Percentiles rank a stretch among this genome's conserved stretches.
phyloP scores from a whole-genome alignment of 768 basidiomycete genomes.

The Amanita rubescens region DNA sequence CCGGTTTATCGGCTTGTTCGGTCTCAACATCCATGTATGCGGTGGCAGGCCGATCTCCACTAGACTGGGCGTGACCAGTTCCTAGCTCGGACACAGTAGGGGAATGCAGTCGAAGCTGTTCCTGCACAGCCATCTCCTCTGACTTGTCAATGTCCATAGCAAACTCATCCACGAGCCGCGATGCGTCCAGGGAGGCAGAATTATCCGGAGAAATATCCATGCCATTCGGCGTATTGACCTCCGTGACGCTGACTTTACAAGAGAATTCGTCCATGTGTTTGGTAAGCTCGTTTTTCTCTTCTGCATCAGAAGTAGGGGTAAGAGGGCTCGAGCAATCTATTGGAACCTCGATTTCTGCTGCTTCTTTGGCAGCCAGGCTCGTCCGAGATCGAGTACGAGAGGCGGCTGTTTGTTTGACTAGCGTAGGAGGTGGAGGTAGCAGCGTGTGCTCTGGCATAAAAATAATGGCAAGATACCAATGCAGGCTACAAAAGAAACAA shows the following conservation, averaged over 20 bases:
- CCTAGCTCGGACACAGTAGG: slow-evolving; percentile 1
- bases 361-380: slow-evolving; percentile 6
- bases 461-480: slow-evolving; percentile 97
- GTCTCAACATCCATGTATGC: background rate
- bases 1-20: background rate
- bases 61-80: background rate
- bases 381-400: slow-evolving; percentile 6
- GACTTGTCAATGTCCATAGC: slow-evolving; percentile 14
- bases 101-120: slow-evolving; percentile 3
- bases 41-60: background rate
- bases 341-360: slow-evolving; percentile 7
- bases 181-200: background rate
- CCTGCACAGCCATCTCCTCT: slow-evolving; percentile 5
- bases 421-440: slow-evolving; percentile 25
- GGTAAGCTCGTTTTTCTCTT: slow-evolving; percentile 22
- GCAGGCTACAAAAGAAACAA: slow-evolving; percentile 45
- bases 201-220: slow-evolving; percentile 5
- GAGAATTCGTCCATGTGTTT: slow-evolving; percentile 16
- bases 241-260: slow-evolving; percentile 16
- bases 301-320: slow-evolving; percentile 20
- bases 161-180: slow-evolving; percentile 5
- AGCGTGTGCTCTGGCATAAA: slow-evolving; percentile 67
- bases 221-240: background rate
- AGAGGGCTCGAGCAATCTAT: background rate
- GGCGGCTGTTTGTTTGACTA: background rate